Base-by-base conservation (phyloP, 2,329 filamentous ascomycete genomes). In the Phyllosticta citribraziliensis region DNA sequence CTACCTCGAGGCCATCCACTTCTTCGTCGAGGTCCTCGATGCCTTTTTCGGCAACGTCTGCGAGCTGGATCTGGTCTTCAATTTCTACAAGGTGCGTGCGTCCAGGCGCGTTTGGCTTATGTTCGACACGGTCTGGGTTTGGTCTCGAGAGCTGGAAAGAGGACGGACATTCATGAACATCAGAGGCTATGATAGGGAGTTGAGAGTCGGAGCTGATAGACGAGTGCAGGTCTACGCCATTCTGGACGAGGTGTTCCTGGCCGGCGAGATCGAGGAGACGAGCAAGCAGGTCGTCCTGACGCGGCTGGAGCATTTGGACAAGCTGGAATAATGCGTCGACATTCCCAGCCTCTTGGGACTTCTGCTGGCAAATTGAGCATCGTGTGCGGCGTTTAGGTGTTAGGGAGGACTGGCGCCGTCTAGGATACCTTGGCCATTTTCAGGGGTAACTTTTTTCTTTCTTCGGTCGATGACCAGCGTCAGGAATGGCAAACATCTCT, bases 1-100 rank as follows among this genome's bases (percentile, higher is more conserved):
- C 25, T 97, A 91, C 72, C 83, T 99, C 63, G 94, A 99, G 78
- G 94, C 92, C 6, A 97, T 99, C 71, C 94, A 99, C 78, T 99
- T 99, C 81, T 99, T 99, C 72, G 94, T 99, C 69, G 94, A 99
- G 79, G 94, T 99, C 64, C 83, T 99, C 69, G 94, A 99, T 81
- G 87, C 92, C 70, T 99, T 99, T 78, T 99, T 99, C 75, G 94
- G 94, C 66, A 99, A 99, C 75, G 94, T 99, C 63, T 99, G 94
- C 79, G 94, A 99, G 80, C 81, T 99, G 73, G 94, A 99, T 78
- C 79, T 99, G 73, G 84, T 87, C 19, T 87, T 87, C 70, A 87
- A 87, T 67, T 87, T 87, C 66, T 87, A 87, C 73, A 87, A 87
- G 79, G 83, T 84, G 65, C 24, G 79, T 70, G 22, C 22, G 22